These are phyloP conservation scores for Pythium volutum DNA, from an alignment of 352 stramenopile genomes.

Conservation along the genomic window DNA sequence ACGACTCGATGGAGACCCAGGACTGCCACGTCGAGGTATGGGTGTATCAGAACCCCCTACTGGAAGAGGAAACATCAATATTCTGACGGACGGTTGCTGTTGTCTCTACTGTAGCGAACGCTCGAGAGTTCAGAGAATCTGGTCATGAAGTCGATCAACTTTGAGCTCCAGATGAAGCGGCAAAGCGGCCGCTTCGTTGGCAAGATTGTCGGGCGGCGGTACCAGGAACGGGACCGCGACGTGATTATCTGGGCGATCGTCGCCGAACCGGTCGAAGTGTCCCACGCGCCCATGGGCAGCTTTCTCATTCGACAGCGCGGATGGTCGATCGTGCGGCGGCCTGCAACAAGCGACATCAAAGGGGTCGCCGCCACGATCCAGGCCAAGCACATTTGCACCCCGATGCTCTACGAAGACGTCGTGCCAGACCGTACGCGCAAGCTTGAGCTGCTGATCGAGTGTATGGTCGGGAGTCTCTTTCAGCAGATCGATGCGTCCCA, in stretches of 20 bases:
- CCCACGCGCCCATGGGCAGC: slow-evolving; percentile 11
- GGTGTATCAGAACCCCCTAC: not conserved
- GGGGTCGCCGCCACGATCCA: slow-evolving; percentile 6
- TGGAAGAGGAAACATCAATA: too few relatives aligned
- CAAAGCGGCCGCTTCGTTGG: slow-evolving; percentile 8
- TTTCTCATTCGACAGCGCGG: slow-evolving; percentile 12
- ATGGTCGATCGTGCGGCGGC: slow-evolving; percentile 11
- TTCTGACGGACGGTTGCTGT: not conserved
- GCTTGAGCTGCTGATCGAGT: slow-evolving; percentile 14
- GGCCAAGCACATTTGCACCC: slow-evolving; percentile 11
- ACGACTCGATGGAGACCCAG: slow-evolving; percentile 10
- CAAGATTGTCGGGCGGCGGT: slow-evolving; percentile 15
- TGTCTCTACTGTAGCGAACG: not conserved
- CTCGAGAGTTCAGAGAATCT: not conserved
- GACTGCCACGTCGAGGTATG: slow-evolving; percentile 12
- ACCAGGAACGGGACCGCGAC: slow-evolving; percentile 6
- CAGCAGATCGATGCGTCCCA: slow-evolving; percentile 13
- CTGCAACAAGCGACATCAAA: not conserved
- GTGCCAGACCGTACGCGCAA: slow-evolving; percentile 12
- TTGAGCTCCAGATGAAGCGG: slow-evolving; percentile 21
- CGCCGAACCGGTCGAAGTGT: slow-evolving; percentile 13
- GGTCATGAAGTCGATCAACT: slow-evolving; percentile 11
- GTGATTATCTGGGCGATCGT: slow-evolving; percentile 15
- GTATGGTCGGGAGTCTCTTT: slow-evolving; percentile 1
- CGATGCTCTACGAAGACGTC: slow-evolving; percentile 11